Conservation (phyloP, 768 basidiomycete species). For the Inosperma sp. region DNA sequence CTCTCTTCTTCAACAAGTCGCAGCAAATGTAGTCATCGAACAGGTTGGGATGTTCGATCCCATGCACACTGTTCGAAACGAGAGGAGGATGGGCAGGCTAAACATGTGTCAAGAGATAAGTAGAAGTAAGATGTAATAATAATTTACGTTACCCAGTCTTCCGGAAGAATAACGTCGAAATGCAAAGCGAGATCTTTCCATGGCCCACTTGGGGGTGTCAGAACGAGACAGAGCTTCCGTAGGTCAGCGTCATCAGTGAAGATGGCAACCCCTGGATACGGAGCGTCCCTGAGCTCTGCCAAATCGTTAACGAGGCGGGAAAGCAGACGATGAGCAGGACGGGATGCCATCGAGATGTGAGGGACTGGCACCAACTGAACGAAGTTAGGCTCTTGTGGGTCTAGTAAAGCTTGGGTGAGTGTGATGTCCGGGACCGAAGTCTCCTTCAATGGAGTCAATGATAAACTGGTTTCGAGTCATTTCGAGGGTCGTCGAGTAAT, state of each 20-base stretch:
- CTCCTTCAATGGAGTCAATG: too few species aligned
- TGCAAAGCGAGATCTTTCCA: conserved; percentile 41
- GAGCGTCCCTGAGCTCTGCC: conserved; percentile 36
- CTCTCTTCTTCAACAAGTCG: conserved; percentile 34
- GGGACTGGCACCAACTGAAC: background rate
- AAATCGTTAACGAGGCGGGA: conserved; percentile 38
- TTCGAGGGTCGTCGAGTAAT: background rate
- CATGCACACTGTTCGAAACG: conserved; percentile 30
- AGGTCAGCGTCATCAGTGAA: conserved; percentile 40
- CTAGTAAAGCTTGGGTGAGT: too few species aligned
- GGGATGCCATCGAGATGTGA: background rate
- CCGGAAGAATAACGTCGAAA: conserved; percentile 37
- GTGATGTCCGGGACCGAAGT: background rate
- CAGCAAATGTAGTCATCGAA: conserved; percentile 40
- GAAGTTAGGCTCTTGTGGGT: too few species aligned
- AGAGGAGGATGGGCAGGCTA: conserved; percentile 37
- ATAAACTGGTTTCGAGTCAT: too few species aligned
- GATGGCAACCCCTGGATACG: conserved; percentile 42
- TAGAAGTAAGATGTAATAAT: background rate
- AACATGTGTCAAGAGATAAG: conserved; percentile 6
- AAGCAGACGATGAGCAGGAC: conserved; percentile 22
- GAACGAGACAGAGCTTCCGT: conserved; percentile 38
- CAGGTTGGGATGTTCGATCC: conserved; percentile 41
- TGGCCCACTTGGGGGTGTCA: conserved; percentile 43
- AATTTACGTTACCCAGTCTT: conserved; percentile 33